phyloP scores from a whole-genome alignment of 441 rosid genomes.

The Populus hybrid region DNA sequence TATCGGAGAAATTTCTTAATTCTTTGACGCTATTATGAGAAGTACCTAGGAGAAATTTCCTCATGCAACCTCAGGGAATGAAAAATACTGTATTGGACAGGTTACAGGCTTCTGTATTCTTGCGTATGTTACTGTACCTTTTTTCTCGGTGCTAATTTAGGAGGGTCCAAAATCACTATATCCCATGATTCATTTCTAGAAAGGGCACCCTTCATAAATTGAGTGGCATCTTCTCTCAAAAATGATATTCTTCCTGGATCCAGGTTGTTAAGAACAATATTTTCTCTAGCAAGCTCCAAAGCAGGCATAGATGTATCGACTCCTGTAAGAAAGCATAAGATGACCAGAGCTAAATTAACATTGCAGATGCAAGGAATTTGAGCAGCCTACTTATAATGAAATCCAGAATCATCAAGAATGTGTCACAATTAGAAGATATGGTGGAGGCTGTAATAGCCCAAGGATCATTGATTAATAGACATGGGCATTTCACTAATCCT shows the following conservation, averaged over 20 bases:
- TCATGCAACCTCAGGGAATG: not conserved
- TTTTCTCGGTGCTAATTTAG: constrained; percentile 76
- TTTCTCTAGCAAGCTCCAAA: constrained; percentile 82
- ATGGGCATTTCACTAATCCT: not conserved
- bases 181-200: constrained; percentile 82
- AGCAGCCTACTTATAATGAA: not conserved
- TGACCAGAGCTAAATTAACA: not conserved
- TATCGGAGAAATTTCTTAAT: not conserved
- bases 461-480: not conserved
- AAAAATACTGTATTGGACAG: not conserved
- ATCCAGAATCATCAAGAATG: not conserved
- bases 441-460: not conserved
- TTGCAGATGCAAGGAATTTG: not conserved
- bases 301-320: constrained; percentile 83
- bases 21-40: not conserved
- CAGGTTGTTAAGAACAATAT: constrained; percentile 62
- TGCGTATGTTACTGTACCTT: constrained; percentile 33
- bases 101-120: not conserved
- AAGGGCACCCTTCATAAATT: constrained; percentile 75
- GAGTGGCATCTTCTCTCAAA: constrained; percentile 66
- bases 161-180: constrained; percentile 86
- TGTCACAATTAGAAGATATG: not conserved
- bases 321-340: constrained; percentile 40
- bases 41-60: not conserved
- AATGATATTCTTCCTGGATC: constrained; percentile 64